A percentile compares a stretch with the other conserved stretches of the same genome.
Conservation (phyloP, 2,329 filamentous ascomycete species). For the Penicillium oxalicum region DNA sequence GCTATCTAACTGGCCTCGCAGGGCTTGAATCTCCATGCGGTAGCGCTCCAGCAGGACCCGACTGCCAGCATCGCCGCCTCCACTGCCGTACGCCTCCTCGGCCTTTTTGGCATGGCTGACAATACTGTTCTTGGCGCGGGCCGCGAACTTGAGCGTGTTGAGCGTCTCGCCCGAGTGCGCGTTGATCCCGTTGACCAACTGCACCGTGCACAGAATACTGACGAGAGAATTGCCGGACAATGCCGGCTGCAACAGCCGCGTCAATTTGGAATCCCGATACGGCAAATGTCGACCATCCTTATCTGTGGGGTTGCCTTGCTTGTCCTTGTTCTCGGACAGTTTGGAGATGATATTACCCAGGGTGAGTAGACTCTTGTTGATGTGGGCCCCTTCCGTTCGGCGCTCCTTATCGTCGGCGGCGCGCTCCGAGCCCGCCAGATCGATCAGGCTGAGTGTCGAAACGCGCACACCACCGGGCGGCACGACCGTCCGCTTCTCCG, state of each 20-base stretch:
- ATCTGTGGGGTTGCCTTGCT: conserved; percentile 64
- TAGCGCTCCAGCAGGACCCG: conserved; percentile 87
- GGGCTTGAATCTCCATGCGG: conserved; percentile 80
- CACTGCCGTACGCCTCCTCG: conserved; percentile 74
- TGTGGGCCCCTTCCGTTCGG: conserved; percentile 89
- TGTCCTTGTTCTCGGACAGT: conserved; percentile 84
- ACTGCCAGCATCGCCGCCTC: conserved; percentile 74
- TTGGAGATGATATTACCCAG: conserved; percentile 91
- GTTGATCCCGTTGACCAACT: conserved; percentile 68
- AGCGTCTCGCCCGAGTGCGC: conserved; percentile 82
- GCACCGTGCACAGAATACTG: conserved; percentile 95
- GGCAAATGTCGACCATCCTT: conserved; percentile 89
- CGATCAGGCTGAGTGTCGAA: conserved; percentile 89
- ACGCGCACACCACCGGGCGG: conserved; percentile 86
- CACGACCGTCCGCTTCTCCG: conserved; percentile 63
- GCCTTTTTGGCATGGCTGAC: conserved; percentile 94
- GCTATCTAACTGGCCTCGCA: conserved; percentile 73
- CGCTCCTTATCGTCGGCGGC: conserved; percentile 93
- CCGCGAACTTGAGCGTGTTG: conserved; percentile 95
- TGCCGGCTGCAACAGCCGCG: conserved; percentile 82
- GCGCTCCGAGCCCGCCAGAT: conserved; percentile 92
- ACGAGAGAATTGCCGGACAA: conserved; percentile 90
- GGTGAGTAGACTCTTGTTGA: conserved; percentile 95
- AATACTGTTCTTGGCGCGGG: conserved; percentile 94
- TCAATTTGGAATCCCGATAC: conserved; percentile 96